Evolutionary conservation across 148 eudicot genomes (phyloP).

Genomic region (Amaranthus hypochondriacus): DNA sequence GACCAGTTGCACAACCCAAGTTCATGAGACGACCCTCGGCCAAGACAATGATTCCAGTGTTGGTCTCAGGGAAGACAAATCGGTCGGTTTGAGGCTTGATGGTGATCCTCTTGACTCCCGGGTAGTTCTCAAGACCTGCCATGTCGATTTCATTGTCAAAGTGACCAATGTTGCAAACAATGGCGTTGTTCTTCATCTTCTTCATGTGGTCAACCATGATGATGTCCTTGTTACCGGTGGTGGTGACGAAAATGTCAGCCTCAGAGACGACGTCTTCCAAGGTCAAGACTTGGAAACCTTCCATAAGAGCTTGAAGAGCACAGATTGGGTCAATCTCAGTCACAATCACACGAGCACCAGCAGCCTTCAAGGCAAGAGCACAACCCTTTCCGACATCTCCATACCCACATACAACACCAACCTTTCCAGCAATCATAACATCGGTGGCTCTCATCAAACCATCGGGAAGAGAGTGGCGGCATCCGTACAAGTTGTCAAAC

Average conservation of each 20-base stretch:
- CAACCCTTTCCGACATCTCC: constrained; percentile 99
- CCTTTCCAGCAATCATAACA: constrained; percentile 98
- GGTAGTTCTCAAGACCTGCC: constrained; percentile 84
- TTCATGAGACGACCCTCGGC: constrained; percentile 98
- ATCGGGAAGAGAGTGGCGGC: constrained; percentile 97
- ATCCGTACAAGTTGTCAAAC: constrained; percentile 99
- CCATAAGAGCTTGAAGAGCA: constrained; percentile 94
- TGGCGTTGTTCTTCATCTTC: constrained; percentile 99
- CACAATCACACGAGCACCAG: constrained; percentile 84
- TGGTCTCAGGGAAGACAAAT: constrained; percentile 87
- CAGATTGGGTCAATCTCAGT: constrained; percentile 95
- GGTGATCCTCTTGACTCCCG: constrained; percentile 84
- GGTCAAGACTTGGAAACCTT: constrained; percentile 72
- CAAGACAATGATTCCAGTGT: constrained; percentile 63
- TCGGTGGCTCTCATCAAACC: constrained; percentile 99
- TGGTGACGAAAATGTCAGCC: constrained; percentile 86
- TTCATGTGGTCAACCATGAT: constrained; percentile 94
- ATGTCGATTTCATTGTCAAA: constrained; percentile 96
- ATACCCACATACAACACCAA: constrained; percentile 82
- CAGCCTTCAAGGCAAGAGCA: constrained; percentile 88
- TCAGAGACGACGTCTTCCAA: constrained; percentile 75
- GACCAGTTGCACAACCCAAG: constrained; percentile 98
- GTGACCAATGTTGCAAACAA: constrained; percentile 99
- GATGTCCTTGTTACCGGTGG: constrained; percentile 99
- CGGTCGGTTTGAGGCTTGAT: constrained; percentile 96